Evolutionary conservation across 176 grass and related monocot species (phyloP).

Genomic region (Carex cristatella): DNA sequence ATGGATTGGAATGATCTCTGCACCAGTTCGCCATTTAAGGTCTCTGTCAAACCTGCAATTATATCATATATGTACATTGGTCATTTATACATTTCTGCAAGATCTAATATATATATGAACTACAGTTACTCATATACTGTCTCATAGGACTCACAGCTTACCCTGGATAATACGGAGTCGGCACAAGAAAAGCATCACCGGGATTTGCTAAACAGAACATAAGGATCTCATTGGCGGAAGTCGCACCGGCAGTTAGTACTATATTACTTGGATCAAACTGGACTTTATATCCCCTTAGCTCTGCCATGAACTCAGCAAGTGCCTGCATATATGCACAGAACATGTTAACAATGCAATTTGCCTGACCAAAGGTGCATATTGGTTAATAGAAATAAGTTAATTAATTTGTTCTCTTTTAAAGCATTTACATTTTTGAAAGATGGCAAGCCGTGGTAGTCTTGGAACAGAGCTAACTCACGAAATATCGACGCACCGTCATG

Average conservation of each 20-base stretch:
- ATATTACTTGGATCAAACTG: constrained; percentile 66
- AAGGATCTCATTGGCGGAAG: constrained; percentile 84
- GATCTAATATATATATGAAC: constrained; percentile 15
- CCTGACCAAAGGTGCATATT: too few species aligned
- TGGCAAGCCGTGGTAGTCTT: constrained; percentile 91
- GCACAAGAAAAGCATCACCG: constrained; percentile 79
- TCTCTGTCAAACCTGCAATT: constrained; percentile 81
- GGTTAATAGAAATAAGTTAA: neutral
- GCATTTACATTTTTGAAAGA: constrained; percentile 77
- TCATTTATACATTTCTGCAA: neutral
- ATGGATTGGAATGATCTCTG: constrained; percentile 76
- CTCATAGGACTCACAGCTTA: constrained; percentile 12
- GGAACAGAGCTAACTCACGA: constrained; percentile 93
- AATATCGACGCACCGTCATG: constrained; percentile 53
- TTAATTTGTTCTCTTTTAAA: neutral
- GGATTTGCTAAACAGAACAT: constrained; percentile 87
- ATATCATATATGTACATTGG: neutral
- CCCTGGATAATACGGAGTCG: constrained; percentile 96
- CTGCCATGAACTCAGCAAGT: constrained; percentile 69
- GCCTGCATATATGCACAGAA: constrained; percentile 33
- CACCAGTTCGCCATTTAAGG: constrained; percentile 94
- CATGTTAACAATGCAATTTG: neutral
- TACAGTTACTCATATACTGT: neutral
- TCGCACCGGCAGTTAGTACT: constrained; percentile 84
- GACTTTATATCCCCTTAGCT: constrained; percentile 50